phyloP scores from a whole-genome alignment of 306 rosid genomes.

The Trichosanthes cucumerina region DNA sequence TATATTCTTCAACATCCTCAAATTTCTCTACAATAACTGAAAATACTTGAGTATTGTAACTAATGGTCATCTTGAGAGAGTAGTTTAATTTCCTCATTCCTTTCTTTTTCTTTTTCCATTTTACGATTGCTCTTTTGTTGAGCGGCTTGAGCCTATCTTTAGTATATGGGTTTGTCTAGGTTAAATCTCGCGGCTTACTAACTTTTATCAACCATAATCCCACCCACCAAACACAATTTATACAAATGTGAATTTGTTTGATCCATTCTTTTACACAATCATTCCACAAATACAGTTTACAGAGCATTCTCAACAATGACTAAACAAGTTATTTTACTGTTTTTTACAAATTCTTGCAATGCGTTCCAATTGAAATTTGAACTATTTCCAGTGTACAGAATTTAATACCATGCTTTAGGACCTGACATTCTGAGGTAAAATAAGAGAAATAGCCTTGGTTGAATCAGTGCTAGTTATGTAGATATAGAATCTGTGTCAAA shows the following conservation, averaged over 20 bases:
- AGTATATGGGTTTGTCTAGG: not conserved
- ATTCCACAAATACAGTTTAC: not conserved
- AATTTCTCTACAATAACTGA: conserved; percentile 1
- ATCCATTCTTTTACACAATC: not conserved
- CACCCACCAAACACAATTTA: not conserved
- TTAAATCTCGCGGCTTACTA: not conserved
- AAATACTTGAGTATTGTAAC: not conserved
- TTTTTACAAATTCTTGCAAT: not conserved
- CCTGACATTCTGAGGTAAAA: not conserved
- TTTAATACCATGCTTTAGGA: not conserved
- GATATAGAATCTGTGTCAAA: not conserved
- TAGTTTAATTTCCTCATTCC: not conserved
- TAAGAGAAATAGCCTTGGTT: not conserved
- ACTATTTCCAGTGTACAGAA: not conserved
- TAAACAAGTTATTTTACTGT: not conserved
- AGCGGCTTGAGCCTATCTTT: not conserved
- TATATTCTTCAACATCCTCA: not conserved
- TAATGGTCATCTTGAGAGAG: not conserved
- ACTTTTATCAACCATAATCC: not conserved
- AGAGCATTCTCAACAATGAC: not conserved
- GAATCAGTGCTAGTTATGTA: not conserved
- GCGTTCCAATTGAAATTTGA: not conserved
- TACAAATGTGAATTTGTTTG: not conserved
- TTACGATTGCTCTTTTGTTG: not conserved
- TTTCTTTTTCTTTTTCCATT: too few species aligned